These are phyloP conservation scores for Xylariaceae sp. DNA, from an alignment of 2,329 filamentous ascomycete species.

Conservation along the genomic window DNA sequence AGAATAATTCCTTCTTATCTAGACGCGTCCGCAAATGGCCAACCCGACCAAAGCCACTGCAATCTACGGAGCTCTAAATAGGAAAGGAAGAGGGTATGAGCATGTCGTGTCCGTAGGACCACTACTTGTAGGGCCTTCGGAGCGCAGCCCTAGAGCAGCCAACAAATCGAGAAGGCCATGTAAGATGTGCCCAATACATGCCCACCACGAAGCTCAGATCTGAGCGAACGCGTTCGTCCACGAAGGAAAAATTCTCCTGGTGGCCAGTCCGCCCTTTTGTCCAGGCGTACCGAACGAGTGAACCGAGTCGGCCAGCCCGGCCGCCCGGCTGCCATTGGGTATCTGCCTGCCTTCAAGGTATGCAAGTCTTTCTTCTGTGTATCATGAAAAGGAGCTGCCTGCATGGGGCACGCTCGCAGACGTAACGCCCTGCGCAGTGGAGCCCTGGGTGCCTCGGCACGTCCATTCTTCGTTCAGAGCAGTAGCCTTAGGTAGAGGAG, in stretches of 20 bases:
- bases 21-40: too few species aligned
- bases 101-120: too few species aligned
- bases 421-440: constrained; percentile 19
- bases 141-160: too few species aligned
- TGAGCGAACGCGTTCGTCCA: background rate
- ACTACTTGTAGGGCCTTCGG: too few species aligned
- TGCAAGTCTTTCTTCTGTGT: constrained; percentile 20
- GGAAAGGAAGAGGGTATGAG: too few species aligned
- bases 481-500: background rate
- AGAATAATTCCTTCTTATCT: too few species aligned
- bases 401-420: constrained; percentile 17
- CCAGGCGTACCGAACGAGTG: constrained; percentile 9
- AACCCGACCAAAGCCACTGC: too few species aligned
- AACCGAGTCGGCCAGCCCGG: constrained; percentile 7
- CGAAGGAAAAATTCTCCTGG: constrained; percentile 7
- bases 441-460: constrained; percentile 9
- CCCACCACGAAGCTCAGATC: too few species aligned
- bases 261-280: constrained; percentile 6
- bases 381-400: constrained; percentile 14
- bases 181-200: too few species aligned
- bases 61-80: too few species aligned
- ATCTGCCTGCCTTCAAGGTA: constrained; percentile 10
- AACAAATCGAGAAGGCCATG: too few species aligned
- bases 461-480: constrained; percentile 10
- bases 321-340: background rate